Evolutionary conservation across 805 yeast genomes (phyloP).

Genomic region (Scheffersomyces amazonensis): DNA sequence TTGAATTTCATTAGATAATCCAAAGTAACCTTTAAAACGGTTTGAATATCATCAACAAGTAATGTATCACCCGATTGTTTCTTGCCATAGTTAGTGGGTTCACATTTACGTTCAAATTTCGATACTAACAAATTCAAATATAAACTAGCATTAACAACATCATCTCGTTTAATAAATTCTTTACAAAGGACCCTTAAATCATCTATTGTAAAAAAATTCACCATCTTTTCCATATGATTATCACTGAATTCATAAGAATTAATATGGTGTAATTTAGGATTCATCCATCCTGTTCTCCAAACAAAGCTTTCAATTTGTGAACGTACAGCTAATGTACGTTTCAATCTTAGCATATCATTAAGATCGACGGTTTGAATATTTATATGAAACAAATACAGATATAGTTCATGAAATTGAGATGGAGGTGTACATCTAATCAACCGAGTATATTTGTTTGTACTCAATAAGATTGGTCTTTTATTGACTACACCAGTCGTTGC

Average conservation of each 20-base stretch:
- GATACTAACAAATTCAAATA: slow-evolving; percentile 34
- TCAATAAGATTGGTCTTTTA: slow-evolving; percentile 17
- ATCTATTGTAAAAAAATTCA: slow-evolving; percentile 24
- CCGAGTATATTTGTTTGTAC: slow-evolving; percentile 10
- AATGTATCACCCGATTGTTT: slow-evolving; percentile 9
- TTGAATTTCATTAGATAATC: slow-evolving; percentile 35
- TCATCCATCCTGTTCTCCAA: slow-evolving; percentile 32
- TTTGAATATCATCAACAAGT: slow-evolving; percentile 19
- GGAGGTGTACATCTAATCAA: slow-evolving; percentile 17
- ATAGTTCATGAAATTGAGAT: slow-evolving; percentile 18
- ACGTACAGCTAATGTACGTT: slow-evolving; percentile 23
- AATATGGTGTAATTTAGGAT: slow-evolving; percentile 37
- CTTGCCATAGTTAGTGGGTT: slow-evolving; percentile 2
- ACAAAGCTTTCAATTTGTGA: slow-evolving; percentile 28
- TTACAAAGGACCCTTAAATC: slow-evolving; percentile 22
- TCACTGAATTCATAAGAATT: slow-evolving; percentile 13
- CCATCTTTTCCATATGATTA: slow-evolving; percentile 23
- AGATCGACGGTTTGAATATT: slow-evolving; percentile 28
- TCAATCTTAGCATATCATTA: slow-evolving; percentile 13
- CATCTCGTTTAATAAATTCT: slow-evolving; percentile 19
- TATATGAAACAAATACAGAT: slow-evolving; percentile 25
- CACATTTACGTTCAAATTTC: slow-evolving; percentile 31
- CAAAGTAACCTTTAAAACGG: slow-evolving; percentile 25
- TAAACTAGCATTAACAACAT: slow-evolving; percentile 30
- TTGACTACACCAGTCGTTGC: slow-evolving; percentile 21